Evolutionary conservation across 2,329 filamentous ascomycete genomes (phyloP).

Genomic region (Aspergillus tanneri): DNA sequence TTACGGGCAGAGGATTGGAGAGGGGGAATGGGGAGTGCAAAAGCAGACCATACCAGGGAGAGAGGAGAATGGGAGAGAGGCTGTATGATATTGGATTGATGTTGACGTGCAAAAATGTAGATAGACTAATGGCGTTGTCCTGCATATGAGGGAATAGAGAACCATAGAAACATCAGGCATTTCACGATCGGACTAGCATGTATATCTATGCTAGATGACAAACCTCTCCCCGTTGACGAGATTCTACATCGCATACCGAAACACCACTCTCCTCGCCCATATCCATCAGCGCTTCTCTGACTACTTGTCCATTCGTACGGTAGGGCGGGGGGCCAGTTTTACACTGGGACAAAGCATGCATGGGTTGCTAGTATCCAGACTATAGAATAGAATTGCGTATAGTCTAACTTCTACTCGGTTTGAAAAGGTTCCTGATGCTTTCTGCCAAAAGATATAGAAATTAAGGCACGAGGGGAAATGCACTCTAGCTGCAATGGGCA

Average conservation of each 20-base stretch:
- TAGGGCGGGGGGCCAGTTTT: constrained; percentile 26
- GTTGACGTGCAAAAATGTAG: too few species aligned
- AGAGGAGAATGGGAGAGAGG: background rate
- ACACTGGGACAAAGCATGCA: constrained; percentile 14
- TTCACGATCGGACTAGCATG: too few species aligned
- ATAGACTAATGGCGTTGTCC: too few species aligned
- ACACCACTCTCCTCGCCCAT: background rate
- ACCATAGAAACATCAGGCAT: too few species aligned
- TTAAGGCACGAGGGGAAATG: background rate
- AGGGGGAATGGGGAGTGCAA: constrained; percentile 31
- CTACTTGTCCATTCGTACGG: constrained; percentile 29
- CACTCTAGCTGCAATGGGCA: background rate
- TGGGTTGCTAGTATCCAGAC: background rate
- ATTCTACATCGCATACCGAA: background rate
- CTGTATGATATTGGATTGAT: too few species aligned
- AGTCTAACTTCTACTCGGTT: too few species aligned
- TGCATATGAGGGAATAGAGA: too few species aligned
- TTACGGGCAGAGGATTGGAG: constrained; percentile 22
- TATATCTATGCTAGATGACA: too few species aligned
- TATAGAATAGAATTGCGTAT: background rate
- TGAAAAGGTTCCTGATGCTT: too few species aligned
- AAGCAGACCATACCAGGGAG: background rate
- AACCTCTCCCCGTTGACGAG: too few species aligned
- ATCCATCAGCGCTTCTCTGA: background rate
- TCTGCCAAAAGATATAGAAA: background rate